A percentile compares a stretch with the other conserved stretches of the same genome.
phyloP scores from a whole-genome alignment of 805 yeast genomes.

The Zygotorulaspora danielsina region DNA sequence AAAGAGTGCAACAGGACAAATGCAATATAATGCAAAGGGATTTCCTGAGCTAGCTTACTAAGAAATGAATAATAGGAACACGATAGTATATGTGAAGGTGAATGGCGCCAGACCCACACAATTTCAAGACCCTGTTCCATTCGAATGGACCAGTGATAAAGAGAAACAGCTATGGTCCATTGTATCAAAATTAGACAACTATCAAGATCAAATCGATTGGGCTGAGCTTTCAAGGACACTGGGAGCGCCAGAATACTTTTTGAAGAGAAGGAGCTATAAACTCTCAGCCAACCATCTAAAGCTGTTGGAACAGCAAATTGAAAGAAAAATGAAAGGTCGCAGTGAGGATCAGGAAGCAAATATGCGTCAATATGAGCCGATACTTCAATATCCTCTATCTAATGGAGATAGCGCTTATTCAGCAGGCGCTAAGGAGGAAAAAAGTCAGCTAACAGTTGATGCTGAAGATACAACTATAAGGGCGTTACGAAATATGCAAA shows the following conservation, averaged over 20 bases:
- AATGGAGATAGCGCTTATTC: neutral
- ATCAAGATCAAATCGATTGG: constrained; percentile 31
- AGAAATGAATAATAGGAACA: constrained; percentile 30
- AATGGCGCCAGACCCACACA: constrained; percentile 41
- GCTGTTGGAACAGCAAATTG: constrained; percentile 26
- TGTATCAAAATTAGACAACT: constrained; percentile 23
- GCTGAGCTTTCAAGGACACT: constrained; percentile 33
- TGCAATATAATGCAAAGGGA: too few species aligned
- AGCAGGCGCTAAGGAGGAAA: neutral
- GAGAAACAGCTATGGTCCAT: constrained; percentile 34
- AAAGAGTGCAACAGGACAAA: too few species aligned
- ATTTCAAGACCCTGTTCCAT: constrained; percentile 38
- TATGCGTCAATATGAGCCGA: constrained; percentile 7
- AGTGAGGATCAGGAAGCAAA: constrained; percentile 8
- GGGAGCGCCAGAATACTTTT: constrained; percentile 34
- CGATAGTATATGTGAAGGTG: constrained; percentile 43
- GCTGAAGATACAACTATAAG: constrained; percentile 13
- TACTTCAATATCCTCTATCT: neutral
- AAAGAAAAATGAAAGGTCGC: constrained; percentile 13
- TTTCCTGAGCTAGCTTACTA: too few species aligned
- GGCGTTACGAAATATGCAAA: constrained; percentile 24
- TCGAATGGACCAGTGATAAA: constrained; percentile 33
- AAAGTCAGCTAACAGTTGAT: constrained; percentile 2
- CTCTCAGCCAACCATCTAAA: constrained; percentile 28
- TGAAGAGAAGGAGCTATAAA: constrained; percentile 30